Evolutionary conservation across 2,329 filamentous ascomycete genomes (phyloP), one percentile per base, ranked within the genome.

Genomic region (Paraphaeosphaeria sporulosa): DNA sequence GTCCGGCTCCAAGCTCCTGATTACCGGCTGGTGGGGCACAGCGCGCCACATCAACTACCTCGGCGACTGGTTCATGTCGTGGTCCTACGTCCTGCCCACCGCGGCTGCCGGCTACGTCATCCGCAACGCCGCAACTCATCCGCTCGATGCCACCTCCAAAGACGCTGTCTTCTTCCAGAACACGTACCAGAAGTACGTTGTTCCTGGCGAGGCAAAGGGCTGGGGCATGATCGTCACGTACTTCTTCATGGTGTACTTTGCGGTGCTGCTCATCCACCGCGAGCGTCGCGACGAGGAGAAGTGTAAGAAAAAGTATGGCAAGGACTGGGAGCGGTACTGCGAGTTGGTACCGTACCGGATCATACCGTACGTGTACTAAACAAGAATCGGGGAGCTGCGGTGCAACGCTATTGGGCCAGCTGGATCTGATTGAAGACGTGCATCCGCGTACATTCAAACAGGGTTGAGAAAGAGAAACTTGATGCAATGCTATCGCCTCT

Each of bases 41-140:
- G 91, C 94, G 0, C 88, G 94, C 44, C 94, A 98, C 79, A 94
- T 97, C 84, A 98, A 97, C 82, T 97, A 98, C 79, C 80, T 96
- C 0, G 94, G 94, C 55, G 94, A 98, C 81, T 97, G 94, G 94
- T 84, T 95, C 66, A 94, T 96, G 87, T 87, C 90, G 9, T 97
- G 93, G 92, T 88, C 93, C 0, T 97, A 95, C 79, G 92, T 89
- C 66, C 83, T 97, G 46, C 94, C 94, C 1, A 97, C 94, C 0
- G 91, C 92, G 0, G 77, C 96, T 61, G 90, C 93, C 0, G 94
- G 94, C 13, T 97, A 94, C 76, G 82, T 89, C 43, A 88, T 96
- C 53, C 79, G 84, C 47, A 82, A 84, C 52, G 78, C 74, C 12
- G 78, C 81, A 4, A 47, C 66, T 12, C 70, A 76, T 40, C 74